Evolutionary conservation across 257 asterid species (phyloP).

Genomic region (Ilex asprella): DNA sequence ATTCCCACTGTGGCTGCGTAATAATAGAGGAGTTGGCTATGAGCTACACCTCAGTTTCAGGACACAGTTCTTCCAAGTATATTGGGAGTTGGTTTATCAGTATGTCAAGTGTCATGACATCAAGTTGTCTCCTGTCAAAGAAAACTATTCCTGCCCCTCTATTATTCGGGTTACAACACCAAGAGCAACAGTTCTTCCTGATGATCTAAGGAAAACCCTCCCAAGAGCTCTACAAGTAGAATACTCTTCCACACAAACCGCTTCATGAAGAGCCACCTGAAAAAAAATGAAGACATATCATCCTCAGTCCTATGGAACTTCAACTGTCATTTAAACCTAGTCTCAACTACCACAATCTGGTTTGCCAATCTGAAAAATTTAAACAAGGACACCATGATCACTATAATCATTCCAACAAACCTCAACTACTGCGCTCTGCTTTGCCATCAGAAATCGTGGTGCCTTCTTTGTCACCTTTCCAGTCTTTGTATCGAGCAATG

Average conservation of each 20-base stretch:
- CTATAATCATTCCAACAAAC: slow-evolving; percentile 28
- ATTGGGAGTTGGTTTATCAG: no score
- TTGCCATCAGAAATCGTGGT: slow-evolving; percentile 74
- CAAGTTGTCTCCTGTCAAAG: neutral
- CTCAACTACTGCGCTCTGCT: slow-evolving; percentile 87
- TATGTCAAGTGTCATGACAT: no score
- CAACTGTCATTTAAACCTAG: no score
- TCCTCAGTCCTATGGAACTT: no score
- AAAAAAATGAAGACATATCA: neutral
- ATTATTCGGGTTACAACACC: slow-evolving; percentile 63
- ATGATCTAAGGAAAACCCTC: slow-evolving; percentile 75
- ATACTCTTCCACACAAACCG: slow-evolving; percentile 77
- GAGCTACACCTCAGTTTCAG: no score
- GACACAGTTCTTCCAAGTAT: no score
- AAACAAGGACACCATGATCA: neutral
- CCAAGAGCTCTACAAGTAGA: slow-evolving; percentile 63
- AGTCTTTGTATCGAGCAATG: slow-evolving; percentile 80
- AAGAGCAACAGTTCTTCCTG: slow-evolving; percentile 80
- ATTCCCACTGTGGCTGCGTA: no score
- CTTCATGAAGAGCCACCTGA: slow-evolving; percentile 62
- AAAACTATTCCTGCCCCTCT: slow-evolving; percentile 21
- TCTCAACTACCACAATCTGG: neutral
- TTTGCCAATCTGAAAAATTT: slow-evolving; percentile 4
- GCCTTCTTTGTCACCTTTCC: slow-evolving; percentile 72
- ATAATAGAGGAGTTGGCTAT: no score